Evolutionary conservation across 2,329 filamentous ascomycete genomes (phyloP).

Genomic region (Epichloe baconii): DNA sequence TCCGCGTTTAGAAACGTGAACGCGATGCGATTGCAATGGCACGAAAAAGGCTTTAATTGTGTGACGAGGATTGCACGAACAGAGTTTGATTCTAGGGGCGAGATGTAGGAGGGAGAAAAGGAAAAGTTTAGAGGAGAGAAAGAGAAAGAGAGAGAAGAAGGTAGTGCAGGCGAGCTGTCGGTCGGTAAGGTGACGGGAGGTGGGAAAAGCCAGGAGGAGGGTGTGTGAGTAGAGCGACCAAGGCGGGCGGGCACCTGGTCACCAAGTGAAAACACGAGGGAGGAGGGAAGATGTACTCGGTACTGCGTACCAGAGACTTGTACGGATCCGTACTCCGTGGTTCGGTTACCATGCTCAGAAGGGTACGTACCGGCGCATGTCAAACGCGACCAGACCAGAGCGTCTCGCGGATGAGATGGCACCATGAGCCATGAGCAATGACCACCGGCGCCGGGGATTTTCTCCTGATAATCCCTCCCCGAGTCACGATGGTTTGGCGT

Average conservation of each 20-base stretch:
- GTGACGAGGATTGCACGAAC: constrained; percentile 3
- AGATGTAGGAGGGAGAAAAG: constrained; percentile 11
- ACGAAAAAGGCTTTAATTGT: constrained; percentile 1
- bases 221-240: constrained; percentile 11
- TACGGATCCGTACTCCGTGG: too few species aligned
- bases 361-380: not conserved
- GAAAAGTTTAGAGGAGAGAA: constrained; percentile 14
- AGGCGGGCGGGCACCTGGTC: constrained; percentile 5
- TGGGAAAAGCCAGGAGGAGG: constrained; percentile 8
- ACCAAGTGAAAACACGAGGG: constrained; percentile 6
- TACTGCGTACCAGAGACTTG: not conserved
- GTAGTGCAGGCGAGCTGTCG: constrained; percentile 3
- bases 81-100: constrained; percentile 1
- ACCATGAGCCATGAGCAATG: not conserved
- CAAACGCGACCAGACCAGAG: not conserved
- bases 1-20: constrained; percentile 4
- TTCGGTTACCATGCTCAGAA: not conserved
- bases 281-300: constrained; percentile 1
- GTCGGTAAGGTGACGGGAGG: constrained; percentile 11
- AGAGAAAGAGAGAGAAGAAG: constrained; percentile 9
- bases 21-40: constrained; percentile 10
- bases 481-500: not conserved
- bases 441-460: not conserved
- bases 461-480: not conserved
- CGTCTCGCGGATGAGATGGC: not conserved